Evolutionary conservation across 2,329 filamentous ascomycete genomes (phyloP).

Genomic region (Diaporthe humulicola): DNA sequence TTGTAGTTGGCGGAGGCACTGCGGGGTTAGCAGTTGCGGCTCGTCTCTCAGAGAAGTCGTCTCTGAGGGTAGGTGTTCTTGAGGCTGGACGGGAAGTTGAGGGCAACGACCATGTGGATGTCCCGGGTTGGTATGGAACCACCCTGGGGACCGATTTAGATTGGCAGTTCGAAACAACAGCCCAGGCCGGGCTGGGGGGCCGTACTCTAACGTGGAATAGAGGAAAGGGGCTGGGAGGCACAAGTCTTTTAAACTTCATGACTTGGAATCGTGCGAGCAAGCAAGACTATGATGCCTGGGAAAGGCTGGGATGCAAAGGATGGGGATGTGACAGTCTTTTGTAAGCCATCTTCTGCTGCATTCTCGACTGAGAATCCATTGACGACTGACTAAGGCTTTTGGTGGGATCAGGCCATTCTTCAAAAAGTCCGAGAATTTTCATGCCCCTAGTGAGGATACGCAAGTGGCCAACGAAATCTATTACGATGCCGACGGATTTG

Average conservation of each 20-base stretch:
- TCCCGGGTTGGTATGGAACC: neutral
- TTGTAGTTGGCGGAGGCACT: slow-evolving; percentile 63
- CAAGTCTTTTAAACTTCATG: slow-evolving; percentile 32
- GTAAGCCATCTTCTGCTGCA: neutral
- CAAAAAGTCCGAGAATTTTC: slow-evolving; percentile 49
- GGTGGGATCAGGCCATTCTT: slow-evolving; percentile 47
- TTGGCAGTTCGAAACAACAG: slow-evolving; percentile 19
- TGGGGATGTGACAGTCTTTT: slow-evolving; percentile 46
- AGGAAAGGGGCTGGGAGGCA: slow-evolving; percentile 18
- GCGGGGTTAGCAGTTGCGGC: slow-evolving; percentile 60
- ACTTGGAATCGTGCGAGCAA: slow-evolving; percentile 26
- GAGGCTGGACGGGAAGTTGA: slow-evolving; percentile 50
- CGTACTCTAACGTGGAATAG: neutral
- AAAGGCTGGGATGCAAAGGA: slow-evolving; percentile 44
- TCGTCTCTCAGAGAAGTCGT: slow-evolving; percentile 53
- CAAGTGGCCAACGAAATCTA: slow-evolving; percentile 1
- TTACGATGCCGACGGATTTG: slow-evolving; percentile 46
- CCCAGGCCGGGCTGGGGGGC: neutral
- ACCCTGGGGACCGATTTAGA: slow-evolving; percentile 9
- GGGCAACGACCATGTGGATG: slow-evolving; percentile 4
- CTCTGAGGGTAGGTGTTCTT: slow-evolving; percentile 54
- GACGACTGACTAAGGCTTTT: neutral
- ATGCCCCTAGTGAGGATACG: slow-evolving; percentile 19
- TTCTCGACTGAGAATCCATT: neutral
- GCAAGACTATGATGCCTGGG: slow-evolving; percentile 46